A percentile compares a stretch with the other conserved stretches of the same genome.
phyloP scores from a whole-genome alignment of 768 basidiomycete genomes.

The Rhizopogon rudus region DNA sequence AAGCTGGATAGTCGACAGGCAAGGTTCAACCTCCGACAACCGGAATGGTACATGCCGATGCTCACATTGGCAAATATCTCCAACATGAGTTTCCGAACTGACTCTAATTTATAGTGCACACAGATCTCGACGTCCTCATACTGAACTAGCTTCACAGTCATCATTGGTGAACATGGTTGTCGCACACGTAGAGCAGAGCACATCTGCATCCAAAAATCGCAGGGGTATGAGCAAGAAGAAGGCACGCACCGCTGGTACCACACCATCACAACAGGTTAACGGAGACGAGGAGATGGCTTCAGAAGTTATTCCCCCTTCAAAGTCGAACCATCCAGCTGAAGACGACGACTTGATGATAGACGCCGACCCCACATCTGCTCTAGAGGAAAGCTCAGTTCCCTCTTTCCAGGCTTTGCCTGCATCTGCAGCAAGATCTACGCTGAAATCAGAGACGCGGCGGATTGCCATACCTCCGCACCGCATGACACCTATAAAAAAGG shows the following conservation, averaged over 20 bases:
- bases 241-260: slow-evolving; percentile 9
- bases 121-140: not conserved
- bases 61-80: too few relatives aligned
- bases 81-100: too few relatives aligned
- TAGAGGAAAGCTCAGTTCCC: slow-evolving; percentile 49
- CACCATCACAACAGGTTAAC: slow-evolving; percentile 10
- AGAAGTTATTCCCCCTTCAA: slow-evolving; percentile 9
- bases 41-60: too few relatives aligned
- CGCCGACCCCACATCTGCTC: slow-evolving; percentile 37
- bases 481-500: slow-evolving; percentile 95
- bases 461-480: slow-evolving; percentile 94
- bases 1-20: too few relatives aligned
- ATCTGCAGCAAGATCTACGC: slow-evolving; percentile 45
- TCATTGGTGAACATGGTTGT: slow-evolving; percentile 33
- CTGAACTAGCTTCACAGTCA: not conserved
- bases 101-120: not conserved
- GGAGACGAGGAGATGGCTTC: slow-evolving; percentile 28
- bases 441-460: slow-evolving; percentile 83
- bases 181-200: slow-evolving; percentile 28
- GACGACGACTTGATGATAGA: slow-evolving; percentile 68
- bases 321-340: slow-evolving; percentile 19
- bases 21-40: too few relatives aligned
- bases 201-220: slow-evolving; percentile 35
- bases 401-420: slow-evolving; percentile 67
- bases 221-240: slow-evolving; percentile 40